Percentiles rank a stretch among this genome's conserved stretches.
These are phyloP conservation scores for Corymbia calophylla DNA, from an alignment of 441 rosid genomes.

Conservation along the genomic window DNA sequence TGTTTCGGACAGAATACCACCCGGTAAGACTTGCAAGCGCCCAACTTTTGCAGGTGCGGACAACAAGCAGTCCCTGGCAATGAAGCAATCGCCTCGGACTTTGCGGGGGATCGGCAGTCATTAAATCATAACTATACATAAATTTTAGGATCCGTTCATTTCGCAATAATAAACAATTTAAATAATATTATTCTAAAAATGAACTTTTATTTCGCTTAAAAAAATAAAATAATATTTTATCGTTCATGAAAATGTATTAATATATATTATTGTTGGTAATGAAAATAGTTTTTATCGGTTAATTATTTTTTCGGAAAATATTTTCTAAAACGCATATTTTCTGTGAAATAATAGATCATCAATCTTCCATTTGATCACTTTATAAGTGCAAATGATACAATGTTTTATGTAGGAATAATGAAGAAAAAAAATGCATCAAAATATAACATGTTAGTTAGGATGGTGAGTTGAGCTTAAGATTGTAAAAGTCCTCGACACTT, in stretches of 20 bases:
- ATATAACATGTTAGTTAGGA: background rate
- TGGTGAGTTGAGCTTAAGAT: background rate
- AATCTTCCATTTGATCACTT: background rate
- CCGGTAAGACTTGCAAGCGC: background rate
- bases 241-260: background rate
- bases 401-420: background rate
- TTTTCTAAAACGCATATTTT: too few species aligned
- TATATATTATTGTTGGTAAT: too few species aligned
- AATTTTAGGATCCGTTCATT: background rate
- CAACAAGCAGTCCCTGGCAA: background rate
- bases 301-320: too few species aligned
- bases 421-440: background rate
- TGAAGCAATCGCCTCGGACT: background rate
- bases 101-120: background rate
- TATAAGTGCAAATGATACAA: background rate
- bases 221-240: too few species aligned
- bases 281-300: too few species aligned
- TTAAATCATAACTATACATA: background rate
- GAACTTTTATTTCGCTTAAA: too few species aligned
- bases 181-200: too few species aligned
- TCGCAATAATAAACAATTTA: too few species aligned
- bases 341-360: background rate
- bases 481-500: background rate
- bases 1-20: background rate
- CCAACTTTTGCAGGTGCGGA: background rate